Evolutionary conservation across 2,329 filamentous ascomycete species (phyloP).

Genomic region (Calonectria fujianensis): DNA sequence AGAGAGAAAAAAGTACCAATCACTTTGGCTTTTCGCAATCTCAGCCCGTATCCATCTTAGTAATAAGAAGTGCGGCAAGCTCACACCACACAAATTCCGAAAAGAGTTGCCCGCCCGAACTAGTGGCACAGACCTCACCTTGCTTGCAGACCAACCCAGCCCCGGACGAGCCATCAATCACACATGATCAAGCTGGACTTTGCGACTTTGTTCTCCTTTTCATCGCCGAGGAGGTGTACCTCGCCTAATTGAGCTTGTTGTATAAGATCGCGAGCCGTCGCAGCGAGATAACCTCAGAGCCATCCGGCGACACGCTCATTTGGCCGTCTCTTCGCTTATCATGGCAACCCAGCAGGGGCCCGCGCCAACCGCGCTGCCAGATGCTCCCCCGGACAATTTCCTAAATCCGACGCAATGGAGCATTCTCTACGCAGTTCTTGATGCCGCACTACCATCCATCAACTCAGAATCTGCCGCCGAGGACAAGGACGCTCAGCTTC

Average conservation of each 20-base stretch:
- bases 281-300: neutral
- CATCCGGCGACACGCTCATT: conserved; percentile 36
- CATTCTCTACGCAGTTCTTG: conserved; percentile 72
- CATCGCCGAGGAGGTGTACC: neutral
- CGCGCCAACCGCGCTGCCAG: conserved; percentile 52
- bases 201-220: neutral
- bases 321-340: conserved; percentile 37
- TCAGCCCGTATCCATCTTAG: neutral
- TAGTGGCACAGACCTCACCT: conserved; percentile 34
- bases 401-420: conserved; percentile 72
- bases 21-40: neutral
- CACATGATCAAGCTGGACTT: conserved; percentile 5
- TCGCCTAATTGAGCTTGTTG: neutral
- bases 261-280: conserved; percentile 8
- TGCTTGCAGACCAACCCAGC: conserved; percentile 1
- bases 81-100: conserved; percentile 1
- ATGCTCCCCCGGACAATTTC: conserved; percentile 58
- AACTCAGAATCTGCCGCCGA: conserved; percentile 62
- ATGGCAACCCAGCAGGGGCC: conserved; percentile 49
- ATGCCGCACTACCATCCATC: conserved; percentile 77
- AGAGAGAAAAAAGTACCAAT: neutral
- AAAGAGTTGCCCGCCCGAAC: conserved; percentile 20
- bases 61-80: conserved; percentile 2
- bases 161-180: conserved; percentile 20
- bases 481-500: conserved; percentile 65